Percentiles rank a stretch among this genome's conserved stretches.
Conservation (phyloP, 2,329 filamentous ascomycete genomes). For the Fusarium sp. region DNA sequence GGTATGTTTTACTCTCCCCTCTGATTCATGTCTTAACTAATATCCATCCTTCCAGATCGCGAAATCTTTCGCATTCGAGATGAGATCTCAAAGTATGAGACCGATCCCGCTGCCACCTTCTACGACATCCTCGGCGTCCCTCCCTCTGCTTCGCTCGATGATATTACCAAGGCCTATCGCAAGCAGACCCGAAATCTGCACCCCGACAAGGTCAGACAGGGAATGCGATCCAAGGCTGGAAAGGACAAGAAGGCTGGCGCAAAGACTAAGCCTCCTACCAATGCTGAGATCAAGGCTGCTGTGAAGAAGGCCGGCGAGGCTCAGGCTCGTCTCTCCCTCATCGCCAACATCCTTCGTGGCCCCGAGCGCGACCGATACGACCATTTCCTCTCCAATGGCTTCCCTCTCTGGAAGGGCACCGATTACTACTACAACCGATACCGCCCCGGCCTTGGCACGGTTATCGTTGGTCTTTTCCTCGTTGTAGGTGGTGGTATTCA, state of each 20-base stretch:
- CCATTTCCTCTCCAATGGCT: constrained; percentile 91
- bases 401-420: constrained; percentile 95
- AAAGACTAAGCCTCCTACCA: constrained; percentile 75
- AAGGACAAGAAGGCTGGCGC: constrained; percentile 65
- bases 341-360: constrained; percentile 86
- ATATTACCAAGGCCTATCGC: constrained; percentile 94
- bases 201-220: constrained; percentile 93
- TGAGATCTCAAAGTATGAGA: constrained; percentile 83
- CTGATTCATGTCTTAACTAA: constrained; percentile 15
- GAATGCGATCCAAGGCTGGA: constrained; percentile 76
- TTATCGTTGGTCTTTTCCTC: constrained; percentile 82
- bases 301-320: constrained; percentile 84
- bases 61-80: constrained; percentile 97
- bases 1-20: constrained; percentile 59
- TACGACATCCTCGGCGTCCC: constrained; percentile 91
- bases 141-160: constrained; percentile 79
- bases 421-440: constrained; percentile 98
- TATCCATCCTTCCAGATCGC: constrained; percentile 71
- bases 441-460: constrained; percentile 87
- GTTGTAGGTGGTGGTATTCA: constrained; percentile 86
- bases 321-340: constrained; percentile 84
- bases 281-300: constrained; percentile 79
- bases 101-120: constrained; percentile 81
- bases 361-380: constrained; percentile 88
- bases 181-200: constrained; percentile 86